Base-by-base conservation (phyloP, 108 stramenopile species). In the Nitzschia putrida region DNA sequence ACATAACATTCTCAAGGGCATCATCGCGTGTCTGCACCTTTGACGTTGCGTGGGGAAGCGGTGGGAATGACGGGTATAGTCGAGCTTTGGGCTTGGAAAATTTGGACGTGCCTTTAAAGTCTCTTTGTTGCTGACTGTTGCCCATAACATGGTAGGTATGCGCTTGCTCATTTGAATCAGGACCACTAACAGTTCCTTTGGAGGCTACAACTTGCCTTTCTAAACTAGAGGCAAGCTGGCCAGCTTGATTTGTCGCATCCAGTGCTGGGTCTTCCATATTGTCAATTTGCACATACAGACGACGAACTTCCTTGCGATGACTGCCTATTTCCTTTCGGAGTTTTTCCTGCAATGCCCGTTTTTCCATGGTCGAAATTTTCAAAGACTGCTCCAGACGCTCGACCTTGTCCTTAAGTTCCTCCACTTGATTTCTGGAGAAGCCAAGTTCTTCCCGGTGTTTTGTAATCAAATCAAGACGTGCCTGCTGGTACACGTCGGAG, bases 381-480 rank as follows among this genome's bases (percentile, higher is more conserved):
- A 63, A 8, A 21, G 14, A 4, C 23, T 63, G 42, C 24, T 63
- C 61, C 4, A 63, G 61, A 20, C 42, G 44, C 9, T 45, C 44
- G 13, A 63, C 3, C 41, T 64, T 56, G n/a, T 64, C 54, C 8
- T 57, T 56, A 8, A 2, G n/a, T 8, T 61, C 60, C 37, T 53
- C 70, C 41, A 11, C 52, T 14, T 71, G 22, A 38, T 61, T 61
- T 26, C 49, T 71, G 6, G 58, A 24, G 23, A 55, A 34, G 21
- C 64, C 71, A 37, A 72, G 38, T 52, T 72, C 71, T 24, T 38
- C 10, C 45, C 71, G 71, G 25, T 72, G 63, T 25, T 52, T 61
- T 8, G 40, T 12, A 3, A 68, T 45, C 24, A 68, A 40, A 12
- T 68, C 55, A 23, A 25, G 20, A 8, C 56, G 16, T 21, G 61